Percentiles rank a stretch among this genome's conserved stretches.
Evolutionary conservation across 1,139 yeast genomes (phyloP).

Genomic region (Geotrichum klebahnii): DNA sequence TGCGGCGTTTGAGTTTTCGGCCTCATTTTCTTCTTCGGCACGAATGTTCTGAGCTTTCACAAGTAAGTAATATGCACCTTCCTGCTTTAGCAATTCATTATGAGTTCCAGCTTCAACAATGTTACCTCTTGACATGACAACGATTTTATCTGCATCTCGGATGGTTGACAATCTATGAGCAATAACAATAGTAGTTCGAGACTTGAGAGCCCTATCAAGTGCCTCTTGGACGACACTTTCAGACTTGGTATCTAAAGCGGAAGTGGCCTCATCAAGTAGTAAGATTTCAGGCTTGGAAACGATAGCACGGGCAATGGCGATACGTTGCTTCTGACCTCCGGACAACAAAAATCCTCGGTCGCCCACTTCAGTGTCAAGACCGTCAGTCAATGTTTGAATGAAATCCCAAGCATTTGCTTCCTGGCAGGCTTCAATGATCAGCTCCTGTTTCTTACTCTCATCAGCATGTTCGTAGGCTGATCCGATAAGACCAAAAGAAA

Average conservation of each 20-base stretch:
- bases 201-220: conserved; percentile 56
- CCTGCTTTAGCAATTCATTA: conserved; percentile 36
- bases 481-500: conserved; percentile 63
- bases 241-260: conserved; percentile 68
- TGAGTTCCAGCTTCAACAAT: conserved; percentile 46
- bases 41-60: conserved; percentile 40
- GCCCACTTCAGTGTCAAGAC: conserved; percentile 53
- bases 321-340: conserved; percentile 89
- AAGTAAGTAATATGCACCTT: conserved; percentile 38
- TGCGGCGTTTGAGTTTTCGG: conserved; percentile 7
- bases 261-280: conserved; percentile 71
- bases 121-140: conserved; percentile 44
- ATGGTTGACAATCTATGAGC: conserved; percentile 79
- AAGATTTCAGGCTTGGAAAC: conserved; percentile 59
- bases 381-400: conserved; percentile 41
- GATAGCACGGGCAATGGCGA: conserved; percentile 81
- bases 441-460: conserved; percentile 34
- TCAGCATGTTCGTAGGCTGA: conserved; percentile 49
- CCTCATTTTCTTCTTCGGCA: conserved; percentile 17
- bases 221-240: conserved; percentile 53
- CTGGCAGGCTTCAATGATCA: conserved; percentile 39
- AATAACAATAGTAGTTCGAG: conserved; percentile 68
- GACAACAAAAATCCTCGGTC: conserved; percentile 52
- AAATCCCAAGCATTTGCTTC: conserved; percentile 45
- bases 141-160: conserved; percentile 47